A percentile compares a stretch with the other conserved stretches of the same genome.
phyloP scores from a whole-genome alignment of 176 grass and related monocot species.

The Luzula sylvatica region DNA sequence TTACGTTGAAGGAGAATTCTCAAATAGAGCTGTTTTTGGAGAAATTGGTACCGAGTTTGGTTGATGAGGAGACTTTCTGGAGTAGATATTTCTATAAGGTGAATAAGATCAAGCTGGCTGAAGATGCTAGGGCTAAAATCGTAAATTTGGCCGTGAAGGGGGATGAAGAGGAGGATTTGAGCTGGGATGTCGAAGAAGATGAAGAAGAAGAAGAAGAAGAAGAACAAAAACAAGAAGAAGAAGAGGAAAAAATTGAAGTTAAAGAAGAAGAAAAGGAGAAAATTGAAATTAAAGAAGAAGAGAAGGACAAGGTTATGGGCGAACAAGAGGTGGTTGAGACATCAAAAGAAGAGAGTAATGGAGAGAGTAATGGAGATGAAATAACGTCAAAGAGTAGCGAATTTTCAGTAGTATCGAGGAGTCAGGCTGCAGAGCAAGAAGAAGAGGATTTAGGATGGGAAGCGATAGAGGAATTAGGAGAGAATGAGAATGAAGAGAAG shows the following conservation, averaged over 20 bases:
- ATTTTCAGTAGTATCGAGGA: constrained; percentile 39
- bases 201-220: constrained; percentile 27
- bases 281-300: constrained; percentile 16
- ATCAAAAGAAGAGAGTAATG: constrained; percentile 22
- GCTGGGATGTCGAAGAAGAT: constrained; percentile 73
- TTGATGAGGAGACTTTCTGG: constrained; percentile 81
- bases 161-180: constrained; percentile 70
- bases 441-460: constrained; percentile 90
- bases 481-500: constrained; percentile 59
- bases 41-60: constrained; percentile 66
- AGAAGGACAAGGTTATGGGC: neutral
- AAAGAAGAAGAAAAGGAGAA: constrained; percentile 35
- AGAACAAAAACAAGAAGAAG: no score
- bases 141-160: constrained; percentile 61
- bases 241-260: constrained; percentile 5
- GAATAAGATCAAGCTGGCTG: constrained; percentile 71
- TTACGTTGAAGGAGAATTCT: constrained; percentile 54
- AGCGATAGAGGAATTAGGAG: constrained; percentile 52
- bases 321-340: constrained; percentile 9
- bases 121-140: constrained; percentile 76
- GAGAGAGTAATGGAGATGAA: constrained; percentile 26
- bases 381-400: constrained; percentile 43
- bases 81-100: constrained; percentile 71
- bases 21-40: constrained; percentile 77
- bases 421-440: constrained; percentile 32